phyloP scores from a whole-genome alignment of 2,329 filamentous ascomycete genomes.

The Fusarium bulbicola region DNA sequence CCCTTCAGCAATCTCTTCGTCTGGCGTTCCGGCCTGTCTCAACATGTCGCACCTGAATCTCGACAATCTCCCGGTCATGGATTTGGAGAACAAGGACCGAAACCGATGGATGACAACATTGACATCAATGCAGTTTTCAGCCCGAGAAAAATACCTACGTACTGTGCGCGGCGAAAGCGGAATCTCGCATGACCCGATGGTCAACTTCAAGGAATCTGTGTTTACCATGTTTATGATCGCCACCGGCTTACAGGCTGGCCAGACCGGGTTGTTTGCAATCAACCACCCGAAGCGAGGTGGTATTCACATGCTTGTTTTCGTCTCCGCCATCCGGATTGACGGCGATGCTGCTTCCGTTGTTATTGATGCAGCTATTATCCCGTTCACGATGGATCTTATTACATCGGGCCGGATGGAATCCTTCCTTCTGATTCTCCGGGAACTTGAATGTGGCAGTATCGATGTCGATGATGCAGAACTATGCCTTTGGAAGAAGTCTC shows the following conservation, averaged over 20 bases:
- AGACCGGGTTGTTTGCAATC: constrained; percentile 57
- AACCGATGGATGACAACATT: constrained; percentile 53
- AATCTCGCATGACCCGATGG: constrained; percentile 46
- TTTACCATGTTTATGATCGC: constrained; percentile 58
- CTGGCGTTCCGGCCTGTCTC: constrained; percentile 47
- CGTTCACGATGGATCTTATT: constrained; percentile 51
- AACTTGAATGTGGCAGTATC: constrained; percentile 50
- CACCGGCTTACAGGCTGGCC: constrained; percentile 55
- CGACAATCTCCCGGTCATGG: constrained; percentile 55
- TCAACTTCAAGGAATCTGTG: constrained; percentile 60
- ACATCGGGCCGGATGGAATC: constrained; percentile 45
- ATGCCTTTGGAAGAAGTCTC: constrained; percentile 56
- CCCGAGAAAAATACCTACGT: constrained; percentile 52
- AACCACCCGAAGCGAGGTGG: constrained; percentile 48
- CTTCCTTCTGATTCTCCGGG: constrained; percentile 51
- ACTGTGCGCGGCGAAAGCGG: constrained; percentile 34
- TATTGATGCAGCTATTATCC: constrained; percentile 58
- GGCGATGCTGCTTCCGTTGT: constrained; percentile 53
- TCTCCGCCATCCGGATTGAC: constrained; percentile 57
- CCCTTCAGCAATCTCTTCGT: constrained; percentile 44
- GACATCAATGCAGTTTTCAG: constrained; percentile 53
- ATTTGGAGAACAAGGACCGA: constrained; percentile 47
- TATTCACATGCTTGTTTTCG: constrained; percentile 53
- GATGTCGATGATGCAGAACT: constrained; percentile 66
- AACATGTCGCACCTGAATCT: constrained; percentile 56